Base-by-base conservation (phyloP, 495 filamentous ascomycete genomes). In the Aspergillus kassunensis region DNA sequence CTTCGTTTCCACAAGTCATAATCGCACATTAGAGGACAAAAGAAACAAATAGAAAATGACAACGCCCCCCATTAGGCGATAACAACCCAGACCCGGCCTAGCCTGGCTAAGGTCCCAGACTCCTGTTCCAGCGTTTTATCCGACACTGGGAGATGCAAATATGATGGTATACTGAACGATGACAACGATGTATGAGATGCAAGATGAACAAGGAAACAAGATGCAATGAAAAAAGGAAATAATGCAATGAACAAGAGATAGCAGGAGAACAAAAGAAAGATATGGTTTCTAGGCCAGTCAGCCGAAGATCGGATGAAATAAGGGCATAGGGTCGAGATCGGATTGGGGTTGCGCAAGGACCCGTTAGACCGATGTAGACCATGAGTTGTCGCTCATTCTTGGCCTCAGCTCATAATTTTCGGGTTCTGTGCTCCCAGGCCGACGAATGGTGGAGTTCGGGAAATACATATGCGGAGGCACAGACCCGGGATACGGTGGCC, bases 351-450 rank as follows among this genome's bases (percentile, higher is more conserved):
- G n/a, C n/a, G 9, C 24, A 27, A 27, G 24, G 24, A 27, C 24
- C 16, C 52, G 33, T 60, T 65, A 76, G 48, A 75, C 69, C 6
- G 73, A 53, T 23, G 73, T 73, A 15, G 69, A 67, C 73, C 73
- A 76, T 40, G 65, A 56, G 44, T 65, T 63, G 27, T 73, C 69
- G 27, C 66, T 63, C 50, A 75, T 57, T 41, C 63, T 68, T 13
- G 80, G 74, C 65, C 80, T 85, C 58, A 79, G 75, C 35, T 86
- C 85, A 55, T 88, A 91, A 31, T 77, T 68, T 29, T 82, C 80
- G 2, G 87, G 86, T 52, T 90, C 86, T 2, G 84, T 80, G 71
- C 86, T 90, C 13, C 80, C 81, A 1, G 82, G 82, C 42, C 86
- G 79, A 46, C 85, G 79, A 54, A 87, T 80, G 49, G 83, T 79